Evolutionary conservation across 139 green algal genomes (phyloP).

Genomic region (Picochlorum sp.): DNA sequence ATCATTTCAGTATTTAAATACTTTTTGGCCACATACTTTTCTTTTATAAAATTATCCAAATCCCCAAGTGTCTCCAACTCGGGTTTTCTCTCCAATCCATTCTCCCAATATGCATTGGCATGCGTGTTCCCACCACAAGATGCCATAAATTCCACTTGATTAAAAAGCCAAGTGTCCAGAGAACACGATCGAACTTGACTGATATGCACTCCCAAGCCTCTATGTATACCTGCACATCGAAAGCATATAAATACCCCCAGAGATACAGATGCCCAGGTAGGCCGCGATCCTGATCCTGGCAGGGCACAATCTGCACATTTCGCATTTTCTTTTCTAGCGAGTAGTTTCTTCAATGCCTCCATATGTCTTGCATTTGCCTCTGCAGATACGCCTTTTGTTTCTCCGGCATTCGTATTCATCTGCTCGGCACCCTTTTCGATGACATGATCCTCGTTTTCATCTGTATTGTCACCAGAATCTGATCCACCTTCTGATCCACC

Average conservation of each 20-base stretch:
- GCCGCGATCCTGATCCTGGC: slow-evolving; percentile 16
- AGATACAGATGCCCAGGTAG: slow-evolving; percentile 61
- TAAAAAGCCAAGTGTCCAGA: slow-evolving; percentile 46
- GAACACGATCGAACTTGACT: slow-evolving; percentile 58
- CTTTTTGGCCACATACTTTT: slow-evolving; percentile 23
- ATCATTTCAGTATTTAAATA: neutral
- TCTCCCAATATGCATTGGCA: slow-evolving; percentile 41
- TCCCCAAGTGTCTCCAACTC: slow-evolving; percentile 6
- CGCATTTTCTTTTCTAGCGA: slow-evolving; percentile 30
- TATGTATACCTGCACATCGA: slow-evolving; percentile 49
- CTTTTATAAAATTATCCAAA: slow-evolving; percentile 32
- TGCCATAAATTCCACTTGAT: slow-evolving; percentile 44
- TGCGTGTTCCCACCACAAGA: slow-evolving; percentile 54
- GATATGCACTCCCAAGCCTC: slow-evolving; percentile 58
- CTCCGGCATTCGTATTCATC: slow-evolving; percentile 29
- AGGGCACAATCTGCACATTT: slow-evolving; percentile 55
- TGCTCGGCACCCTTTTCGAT: neutral
- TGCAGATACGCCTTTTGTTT: slow-evolving; percentile 66
- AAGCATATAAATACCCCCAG: slow-evolving; percentile 68
- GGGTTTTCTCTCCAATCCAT: slow-evolving; percentile 21
- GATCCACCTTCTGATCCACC: neutral
- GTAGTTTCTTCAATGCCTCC: slow-evolving; percentile 33
- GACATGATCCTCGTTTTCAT: neutral
- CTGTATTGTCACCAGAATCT: neutral
- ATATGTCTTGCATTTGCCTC: slow-evolving; percentile 59